Conservation (phyloP, 768 basidiomycete genomes). For the Pilatotrama ljubarskyi region DNA sequence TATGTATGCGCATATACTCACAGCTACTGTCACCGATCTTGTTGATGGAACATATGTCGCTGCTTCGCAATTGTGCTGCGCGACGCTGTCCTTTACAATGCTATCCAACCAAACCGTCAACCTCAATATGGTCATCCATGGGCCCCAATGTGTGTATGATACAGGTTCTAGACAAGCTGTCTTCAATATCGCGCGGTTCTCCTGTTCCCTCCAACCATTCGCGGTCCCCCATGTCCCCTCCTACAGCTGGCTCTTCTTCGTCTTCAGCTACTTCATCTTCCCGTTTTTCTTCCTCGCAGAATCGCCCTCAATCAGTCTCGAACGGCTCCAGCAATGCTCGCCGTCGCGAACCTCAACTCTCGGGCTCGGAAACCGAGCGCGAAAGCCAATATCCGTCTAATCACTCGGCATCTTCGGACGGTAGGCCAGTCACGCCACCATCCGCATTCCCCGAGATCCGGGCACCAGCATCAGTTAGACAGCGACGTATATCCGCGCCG, state of each 20-base stretch:
- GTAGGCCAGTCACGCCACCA: constrained; percentile 40
- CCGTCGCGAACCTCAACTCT: constrained; percentile 37
- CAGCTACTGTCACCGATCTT: not conserved
- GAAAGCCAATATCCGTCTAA: constrained; percentile 44
- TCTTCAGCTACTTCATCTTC: constrained; percentile 36
- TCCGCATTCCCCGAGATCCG: constrained; percentile 23
- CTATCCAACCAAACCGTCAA: not conserved
- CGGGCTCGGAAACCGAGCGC: constrained; percentile 83
- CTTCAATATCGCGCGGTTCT: constrained; percentile 55
- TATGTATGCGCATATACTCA: constrained; percentile 11
- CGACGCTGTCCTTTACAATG: constrained; percentile 7
- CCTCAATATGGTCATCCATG: constrained; percentile 7
- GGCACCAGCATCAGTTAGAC: constrained; percentile 34
- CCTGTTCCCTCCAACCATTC: constrained; percentile 47
- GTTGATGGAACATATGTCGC: not conserved
- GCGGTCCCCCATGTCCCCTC: constrained; percentile 39
- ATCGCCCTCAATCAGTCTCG: constrained; percentile 34
- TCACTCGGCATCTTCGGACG: constrained; percentile 38
- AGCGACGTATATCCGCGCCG: constrained; percentile 51
- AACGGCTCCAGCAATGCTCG: constrained; percentile 26
- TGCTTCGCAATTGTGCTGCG: not conserved
- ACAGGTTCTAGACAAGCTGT: constrained; percentile 71
- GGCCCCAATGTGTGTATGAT: not conserved
- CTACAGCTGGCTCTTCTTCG: constrained; percentile 35
- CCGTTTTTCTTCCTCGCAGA: constrained; percentile 11